Base-by-base conservation (phyloP, 164 flowering plant species). In the Sextonia rubra region DNA sequence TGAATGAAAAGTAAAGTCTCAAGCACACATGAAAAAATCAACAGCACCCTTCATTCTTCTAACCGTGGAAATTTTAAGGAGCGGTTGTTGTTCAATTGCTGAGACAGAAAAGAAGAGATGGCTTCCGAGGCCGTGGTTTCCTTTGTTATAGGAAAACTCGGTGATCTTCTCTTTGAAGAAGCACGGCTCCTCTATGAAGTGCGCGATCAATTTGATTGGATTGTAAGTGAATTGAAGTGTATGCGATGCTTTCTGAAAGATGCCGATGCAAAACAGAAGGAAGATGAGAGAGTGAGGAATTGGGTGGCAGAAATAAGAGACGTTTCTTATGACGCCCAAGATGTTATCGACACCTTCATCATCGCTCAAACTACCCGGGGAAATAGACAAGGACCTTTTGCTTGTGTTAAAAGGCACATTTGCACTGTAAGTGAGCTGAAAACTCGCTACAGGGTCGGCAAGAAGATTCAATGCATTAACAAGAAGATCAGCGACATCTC, bases 211-310 rank as follows among this genome's bases (percentile, higher is more conserved):
- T 72, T 83, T 0, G 65, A 71, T 25, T 23, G 47, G 9, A 4
- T 85, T 7, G 60, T 72, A 11, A 29, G 6, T 1, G 82, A 85
- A 58, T 75, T 85, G 8, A 61, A 12, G 26, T 15, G 71, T 48
- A 80, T 83, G 74, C 72, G 44, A n/a, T 64, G 79, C 24, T 82
- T 83, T 74, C 23, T 85, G 1, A 68, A 70, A 61, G 83, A 82
- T 26, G 82, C 80, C 0, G 81, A 78, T 20, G 58, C 17, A 17
- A 67, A 64, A 32, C 74, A 66, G 27, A 25, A 20, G 25, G 25
- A 18, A 17, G 70, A 79, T 26, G 68, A 68, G 17, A 25, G 65
- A 2, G 60, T 81, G 6, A 47, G 70, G 26, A 37, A 70, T 3
- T 79, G 79, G 80, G 79, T 81, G 29, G 12, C 12, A 2, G 69